Conservation (phyloP, 768 basidiomycete species). For the Neoboletus brunneissimus region DNA sequence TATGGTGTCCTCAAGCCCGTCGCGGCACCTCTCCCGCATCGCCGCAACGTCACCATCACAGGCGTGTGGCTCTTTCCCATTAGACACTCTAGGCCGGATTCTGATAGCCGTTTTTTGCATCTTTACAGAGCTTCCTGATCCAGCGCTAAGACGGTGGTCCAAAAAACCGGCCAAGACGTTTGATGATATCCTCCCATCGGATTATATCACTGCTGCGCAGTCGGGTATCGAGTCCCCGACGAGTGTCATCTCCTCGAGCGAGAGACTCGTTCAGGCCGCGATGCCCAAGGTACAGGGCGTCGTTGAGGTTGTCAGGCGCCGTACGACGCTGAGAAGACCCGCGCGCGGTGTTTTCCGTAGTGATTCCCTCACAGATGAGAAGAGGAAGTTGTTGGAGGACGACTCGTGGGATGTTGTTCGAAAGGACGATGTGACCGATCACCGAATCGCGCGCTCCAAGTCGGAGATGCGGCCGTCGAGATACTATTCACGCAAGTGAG, state of each 20-base stretch:
- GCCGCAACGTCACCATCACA: slow-evolving; percentile 27
- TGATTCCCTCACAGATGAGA: slow-evolving; percentile 18
- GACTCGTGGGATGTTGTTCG: slow-evolving; percentile 15
- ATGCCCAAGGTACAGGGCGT: slow-evolving; percentile 42
- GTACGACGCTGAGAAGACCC: slow-evolving; percentile 12
- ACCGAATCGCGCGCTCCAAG: slow-evolving; percentile 22
- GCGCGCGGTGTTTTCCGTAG: slow-evolving; percentile 8
- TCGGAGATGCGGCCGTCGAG: slow-evolving; percentile 26
- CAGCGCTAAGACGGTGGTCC: slow-evolving; percentile 23
- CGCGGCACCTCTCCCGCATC: slow-evolving; percentile 16
- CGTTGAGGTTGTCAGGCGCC: slow-evolving; percentile 29
- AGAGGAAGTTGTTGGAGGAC: slow-evolving; percentile 19
- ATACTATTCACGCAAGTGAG: slow-evolving; percentile 16
- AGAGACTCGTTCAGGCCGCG: slow-evolving; percentile 32
- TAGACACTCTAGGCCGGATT: background rate
- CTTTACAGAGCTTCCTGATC: slow-evolving; percentile 24
- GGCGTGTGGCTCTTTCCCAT: slow-evolving; percentile 8
- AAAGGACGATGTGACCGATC: slow-evolving; percentile 5
- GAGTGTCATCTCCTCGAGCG: slow-evolving; percentile 21
- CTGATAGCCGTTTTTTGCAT: background rate
- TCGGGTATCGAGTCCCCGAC: slow-evolving; percentile 18
- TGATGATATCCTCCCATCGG: slow-evolving; percentile 45
- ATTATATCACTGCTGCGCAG: slow-evolving; percentile 40
- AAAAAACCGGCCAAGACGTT: slow-evolving; percentile 38
- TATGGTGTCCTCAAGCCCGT: slow-evolving; percentile 46